Conservation (phyloP, 1,139 yeast genomes). For the Suhomyces wounanorum region DNA sequence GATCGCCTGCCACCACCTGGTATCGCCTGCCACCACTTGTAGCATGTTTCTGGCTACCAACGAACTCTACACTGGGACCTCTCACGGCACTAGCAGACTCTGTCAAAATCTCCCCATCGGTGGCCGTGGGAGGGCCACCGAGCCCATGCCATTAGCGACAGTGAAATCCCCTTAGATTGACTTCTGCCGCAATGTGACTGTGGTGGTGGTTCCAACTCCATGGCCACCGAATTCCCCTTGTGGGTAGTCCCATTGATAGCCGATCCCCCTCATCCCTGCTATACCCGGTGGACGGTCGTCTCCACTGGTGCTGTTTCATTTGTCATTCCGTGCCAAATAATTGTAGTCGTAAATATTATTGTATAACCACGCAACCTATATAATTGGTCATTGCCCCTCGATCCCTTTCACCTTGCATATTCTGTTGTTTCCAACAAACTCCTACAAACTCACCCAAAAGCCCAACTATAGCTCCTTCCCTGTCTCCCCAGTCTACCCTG, state of each 20-base stretch:
- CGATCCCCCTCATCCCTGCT: not conserved
- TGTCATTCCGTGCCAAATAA: slow-evolving; percentile 3
- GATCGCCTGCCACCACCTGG: too few species aligned
- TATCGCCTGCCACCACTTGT: too few species aligned
- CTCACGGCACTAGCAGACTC: too few species aligned
- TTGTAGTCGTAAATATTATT: slow-evolving; percentile 1
- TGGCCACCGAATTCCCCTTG: too few species aligned
- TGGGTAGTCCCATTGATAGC: not conserved
- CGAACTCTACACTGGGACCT: too few species aligned
- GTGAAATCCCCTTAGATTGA: too few species aligned
- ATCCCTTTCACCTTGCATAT: not conserved
- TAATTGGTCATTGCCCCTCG: slow-evolving; percentile 1
- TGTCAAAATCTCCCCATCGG: too few species aligned
- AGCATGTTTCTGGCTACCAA: too few species aligned
- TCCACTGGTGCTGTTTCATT: slow-evolving; percentile 5
- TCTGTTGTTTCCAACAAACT: not conserved
- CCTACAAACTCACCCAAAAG: not conserved
- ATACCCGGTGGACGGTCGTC: not conserved
- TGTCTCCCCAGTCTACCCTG: not conserved
- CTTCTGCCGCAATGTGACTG: too few species aligned
- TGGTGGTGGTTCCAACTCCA: too few species aligned
- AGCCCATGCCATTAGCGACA: too few species aligned
- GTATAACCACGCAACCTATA: slow-evolving; percentile 10
- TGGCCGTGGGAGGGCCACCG: too few species aligned
- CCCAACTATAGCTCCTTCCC: not conserved